Evolutionary conservation across 2,329 filamentous ascomycete genomes (phyloP).

Genomic region (Scytalidium sp.): DNA sequence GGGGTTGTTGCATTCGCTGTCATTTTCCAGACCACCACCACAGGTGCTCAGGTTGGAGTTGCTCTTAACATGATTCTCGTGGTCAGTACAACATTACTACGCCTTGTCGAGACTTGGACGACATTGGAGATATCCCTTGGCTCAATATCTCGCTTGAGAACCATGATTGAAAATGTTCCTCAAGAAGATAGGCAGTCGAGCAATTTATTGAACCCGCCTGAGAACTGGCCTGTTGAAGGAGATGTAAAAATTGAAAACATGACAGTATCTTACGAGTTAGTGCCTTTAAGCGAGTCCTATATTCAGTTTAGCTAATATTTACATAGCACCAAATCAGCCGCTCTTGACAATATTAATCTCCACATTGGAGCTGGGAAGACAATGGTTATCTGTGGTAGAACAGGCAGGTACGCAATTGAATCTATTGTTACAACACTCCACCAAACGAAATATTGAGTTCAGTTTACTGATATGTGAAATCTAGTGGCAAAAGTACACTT

Average conservation of each 20-base stretch:
- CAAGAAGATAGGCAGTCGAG: slow-evolving; percentile 29
- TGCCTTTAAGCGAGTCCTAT: slow-evolving; percentile 16
- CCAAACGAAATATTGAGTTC: too few relatives aligned
- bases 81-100: slow-evolving; percentile 15
- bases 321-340: slow-evolving; percentile 19
- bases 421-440: not conserved
- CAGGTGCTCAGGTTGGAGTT: slow-evolving; percentile 18
- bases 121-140: slow-evolving; percentile 56
- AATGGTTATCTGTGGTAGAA: slow-evolving; percentile 50
- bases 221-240: slow-evolving; percentile 30
- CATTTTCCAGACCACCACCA: slow-evolving; percentile 7
- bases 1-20: slow-evolving; percentile 17
- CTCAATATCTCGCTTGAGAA: slow-evolving; percentile 51
- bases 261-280: slow-evolving; percentile 26
- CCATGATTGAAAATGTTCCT: slow-evolving; percentile 40
- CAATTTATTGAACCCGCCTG: slow-evolving; percentile 1
- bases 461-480: not conserved
- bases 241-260: slow-evolving; percentile 28
- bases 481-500: slow-evolving; percentile 38
- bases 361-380: slow-evolving; percentile 46
- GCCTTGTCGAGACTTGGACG: slow-evolving; percentile 46
- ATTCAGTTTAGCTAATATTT: slow-evolving; percentile 32
- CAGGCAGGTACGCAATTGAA: slow-evolving; percentile 35
- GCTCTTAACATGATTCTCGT: slow-evolving; percentile 21
- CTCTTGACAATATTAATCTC: slow-evolving; percentile 34